These are phyloP conservation scores for Teratosphaeria pseudoeucalypti DNA, from an alignment of 2,329 filamentous ascomycete genomes.

Conservation along the genomic window DNA sequence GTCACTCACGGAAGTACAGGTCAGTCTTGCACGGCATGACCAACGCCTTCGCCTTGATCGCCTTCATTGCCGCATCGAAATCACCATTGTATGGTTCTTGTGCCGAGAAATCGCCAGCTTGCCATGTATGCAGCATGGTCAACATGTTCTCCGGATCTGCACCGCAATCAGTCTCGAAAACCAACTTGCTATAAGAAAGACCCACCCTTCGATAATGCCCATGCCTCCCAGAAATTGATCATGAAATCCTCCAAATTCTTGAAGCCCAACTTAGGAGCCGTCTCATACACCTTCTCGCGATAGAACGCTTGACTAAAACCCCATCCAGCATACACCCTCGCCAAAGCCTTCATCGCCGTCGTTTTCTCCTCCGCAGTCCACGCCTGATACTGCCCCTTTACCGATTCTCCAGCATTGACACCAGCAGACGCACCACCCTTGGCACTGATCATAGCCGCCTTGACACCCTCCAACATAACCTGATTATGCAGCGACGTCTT, in stretches of 20 bases:
- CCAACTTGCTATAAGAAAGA: not conserved
- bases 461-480: conserved; percentile 57
- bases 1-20: conserved; percentile 59
- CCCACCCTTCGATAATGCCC: conserved; percentile 55
- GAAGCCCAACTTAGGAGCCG: conserved; percentile 45
- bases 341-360: conserved; percentile 56
- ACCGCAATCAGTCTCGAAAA: conserved; percentile 10
- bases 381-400: conserved; percentile 19
- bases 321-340: conserved; percentile 63
- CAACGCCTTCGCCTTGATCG: conserved; percentile 61
- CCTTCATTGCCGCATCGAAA: conserved; percentile 46
- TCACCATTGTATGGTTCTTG: conserved; percentile 55
- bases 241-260: conserved; percentile 64
- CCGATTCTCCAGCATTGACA: conserved; percentile 37
- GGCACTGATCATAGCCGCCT: conserved; percentile 47
- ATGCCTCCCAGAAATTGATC: conserved; percentile 64
- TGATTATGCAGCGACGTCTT: conserved; percentile 57
- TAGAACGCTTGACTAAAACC: conserved; percentile 74
- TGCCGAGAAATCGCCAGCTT: conserved; percentile 58
- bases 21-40: conserved; percentile 65
- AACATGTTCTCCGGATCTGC: conserved; percentile 64
- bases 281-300: conserved; percentile 58
- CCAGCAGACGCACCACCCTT: conserved; percentile 46
- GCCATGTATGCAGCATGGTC: conserved; percentile 70
- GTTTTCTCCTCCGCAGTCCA: conserved; percentile 41